These are phyloP conservation scores for Pinus tabuliformis DNA, from an alignment of 75 land plant genomes.

Conservation along the genomic window DNA sequence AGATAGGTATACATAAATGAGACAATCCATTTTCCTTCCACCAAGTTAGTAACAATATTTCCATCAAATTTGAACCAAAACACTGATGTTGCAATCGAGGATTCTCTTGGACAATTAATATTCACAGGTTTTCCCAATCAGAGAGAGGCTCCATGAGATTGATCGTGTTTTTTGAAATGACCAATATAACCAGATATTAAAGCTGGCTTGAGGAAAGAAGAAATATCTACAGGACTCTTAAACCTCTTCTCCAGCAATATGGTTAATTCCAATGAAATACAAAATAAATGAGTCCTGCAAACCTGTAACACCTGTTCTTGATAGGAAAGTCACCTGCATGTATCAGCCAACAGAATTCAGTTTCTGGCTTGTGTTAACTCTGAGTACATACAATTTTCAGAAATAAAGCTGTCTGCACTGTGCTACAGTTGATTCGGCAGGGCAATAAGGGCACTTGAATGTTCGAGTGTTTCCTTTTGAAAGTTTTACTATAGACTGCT, in stretches of 20 bases:
- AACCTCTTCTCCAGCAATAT: conserved; percentile 2
- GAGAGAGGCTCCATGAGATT: conserved; percentile 4
- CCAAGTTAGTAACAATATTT: not conserved
- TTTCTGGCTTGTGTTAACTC: not conserved
- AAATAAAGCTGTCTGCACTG: conserved; percentile 70
- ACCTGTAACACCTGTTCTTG: conserved; percentile 5
- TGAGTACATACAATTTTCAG: conserved; percentile 17
- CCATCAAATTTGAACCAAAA: not conserved
- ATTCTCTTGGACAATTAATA: not conserved
- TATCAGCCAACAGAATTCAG: conserved; percentile 4
- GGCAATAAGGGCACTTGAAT: conserved; percentile 97
- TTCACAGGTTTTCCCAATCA: conserved; percentile 7
- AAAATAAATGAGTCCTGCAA: conserved; percentile 8
- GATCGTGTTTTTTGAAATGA: conserved; percentile 1
- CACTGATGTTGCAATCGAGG: not conserved
- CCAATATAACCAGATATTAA: not conserved
- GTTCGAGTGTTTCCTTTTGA: conserved; percentile 55
- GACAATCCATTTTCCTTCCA: not conserved
- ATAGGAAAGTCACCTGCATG: conserved; percentile 1
- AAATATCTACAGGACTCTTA: conserved; percentile 3
- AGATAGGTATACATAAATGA: not conserved
- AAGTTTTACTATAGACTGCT: conserved; percentile 76
- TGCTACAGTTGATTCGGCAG: conserved; percentile 36
- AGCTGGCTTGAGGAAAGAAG: not conserved
- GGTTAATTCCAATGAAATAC: conserved; percentile 5